A percentile compares a stretch with the other conserved stretches of the same genome.
These are phyloP conservation scores for Chlorella vulgaris DNA, from an alignment of 139 green algal species.

Conservation along the genomic window DNA sequence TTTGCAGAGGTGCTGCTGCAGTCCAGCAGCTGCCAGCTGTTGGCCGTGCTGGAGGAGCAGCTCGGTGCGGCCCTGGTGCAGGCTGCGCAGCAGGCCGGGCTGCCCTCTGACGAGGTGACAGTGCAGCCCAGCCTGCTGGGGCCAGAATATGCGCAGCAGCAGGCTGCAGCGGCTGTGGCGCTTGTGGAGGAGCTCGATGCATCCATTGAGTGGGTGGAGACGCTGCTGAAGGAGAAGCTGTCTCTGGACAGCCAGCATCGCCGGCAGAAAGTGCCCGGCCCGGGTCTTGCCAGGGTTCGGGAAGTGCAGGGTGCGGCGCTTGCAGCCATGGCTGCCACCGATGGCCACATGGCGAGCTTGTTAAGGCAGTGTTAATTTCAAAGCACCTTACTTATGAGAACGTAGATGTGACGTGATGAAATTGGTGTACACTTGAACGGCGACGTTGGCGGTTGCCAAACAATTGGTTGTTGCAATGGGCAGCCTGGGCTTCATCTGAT, in stretches of 20 bases:
- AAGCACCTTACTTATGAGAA: too few relatives aligned
- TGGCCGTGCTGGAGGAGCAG: constrained; percentile 1
- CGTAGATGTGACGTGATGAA: too few relatives aligned
- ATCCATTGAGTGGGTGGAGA: constrained; percentile 23
- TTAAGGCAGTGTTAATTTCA: not conserved
- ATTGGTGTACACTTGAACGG: too few relatives aligned
- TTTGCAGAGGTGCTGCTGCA: constrained; percentile 23
- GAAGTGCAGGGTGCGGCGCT: not conserved
- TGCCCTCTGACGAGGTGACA: not conserved
- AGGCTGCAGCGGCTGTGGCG: not conserved
- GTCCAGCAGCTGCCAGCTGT: not conserved
- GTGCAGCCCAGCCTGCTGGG: constrained; percentile 3
- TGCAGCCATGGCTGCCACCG: constrained; percentile 11
- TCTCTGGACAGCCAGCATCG: not conserved
- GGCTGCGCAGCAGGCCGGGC: not conserved
- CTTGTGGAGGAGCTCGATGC: constrained; percentile 25
- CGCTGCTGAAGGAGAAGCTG: constrained; percentile 27
- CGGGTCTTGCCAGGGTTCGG: not conserved
- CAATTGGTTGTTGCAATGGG: too few relatives aligned
- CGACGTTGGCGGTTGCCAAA: too few relatives aligned
- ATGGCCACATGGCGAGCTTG: not conserved
- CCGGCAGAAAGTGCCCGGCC: not conserved
- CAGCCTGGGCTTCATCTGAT: too few relatives aligned
- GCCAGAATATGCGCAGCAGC: constrained; percentile 2
- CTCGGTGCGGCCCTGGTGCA: not conserved